Conservation (phyloP, 2,329 filamentous ascomycete genomes). For the Claviceps maximensis region DNA sequence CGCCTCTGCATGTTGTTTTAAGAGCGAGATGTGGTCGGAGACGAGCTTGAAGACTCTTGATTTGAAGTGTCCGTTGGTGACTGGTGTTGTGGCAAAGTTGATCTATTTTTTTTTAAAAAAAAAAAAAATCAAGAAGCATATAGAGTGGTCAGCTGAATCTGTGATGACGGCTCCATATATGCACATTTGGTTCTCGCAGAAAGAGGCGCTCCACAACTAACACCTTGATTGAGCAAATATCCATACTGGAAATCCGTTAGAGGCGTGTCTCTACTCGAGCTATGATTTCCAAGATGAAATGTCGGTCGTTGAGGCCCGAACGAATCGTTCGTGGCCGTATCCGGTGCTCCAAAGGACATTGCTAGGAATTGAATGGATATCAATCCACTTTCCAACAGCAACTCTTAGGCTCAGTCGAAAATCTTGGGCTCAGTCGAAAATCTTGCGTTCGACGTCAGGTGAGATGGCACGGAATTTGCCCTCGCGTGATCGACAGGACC, state of each 20-base stretch:
- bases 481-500: not conserved
- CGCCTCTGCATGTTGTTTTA: conserved; percentile 27
- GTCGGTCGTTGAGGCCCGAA: conserved; percentile 21
- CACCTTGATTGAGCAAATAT: conserved; percentile 54
- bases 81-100: conserved; percentile 63
- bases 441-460: not conserved
- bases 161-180: not conserved
- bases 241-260: conserved; percentile 52
- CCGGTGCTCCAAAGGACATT: conserved; percentile 13
- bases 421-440: not conserved
- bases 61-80: conserved; percentile 64
- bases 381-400: not conserved
- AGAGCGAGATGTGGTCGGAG: conserved; percentile 36
- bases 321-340: conserved; percentile 14
- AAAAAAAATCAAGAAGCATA: not conserved
- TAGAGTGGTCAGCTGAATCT: not conserved
- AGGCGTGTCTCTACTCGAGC: conserved; percentile 46
- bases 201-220: conserved; percentile 30
- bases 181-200: not conserved
- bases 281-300: conserved; percentile 65
- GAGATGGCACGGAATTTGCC: not conserved
- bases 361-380: not conserved
- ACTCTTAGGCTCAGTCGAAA: not conserved
- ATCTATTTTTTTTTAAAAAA: conserved; percentile 36
- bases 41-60: conserved; percentile 52